A percentile compares a stretch with the other conserved stretches of the same genome.
Evolutionary conservation across 441 rosid species (phyloP).

Genomic region (Eugenia klotzschiana): DNA sequence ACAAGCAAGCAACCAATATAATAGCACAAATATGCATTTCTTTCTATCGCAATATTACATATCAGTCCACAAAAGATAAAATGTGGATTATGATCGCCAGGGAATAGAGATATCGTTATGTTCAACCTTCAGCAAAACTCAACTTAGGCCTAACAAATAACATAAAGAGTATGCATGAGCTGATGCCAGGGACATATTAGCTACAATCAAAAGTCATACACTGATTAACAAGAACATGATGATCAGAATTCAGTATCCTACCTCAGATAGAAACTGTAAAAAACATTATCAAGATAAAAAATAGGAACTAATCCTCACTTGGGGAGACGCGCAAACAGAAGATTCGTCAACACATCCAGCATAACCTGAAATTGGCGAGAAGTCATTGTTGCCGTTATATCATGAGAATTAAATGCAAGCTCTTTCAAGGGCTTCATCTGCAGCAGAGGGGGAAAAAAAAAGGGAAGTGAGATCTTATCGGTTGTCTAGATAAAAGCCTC

Average conservation of each 20-base stretch:
- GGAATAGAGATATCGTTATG: neutral
- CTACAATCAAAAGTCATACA: neutral
- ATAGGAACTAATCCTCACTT: constrained; percentile 48
- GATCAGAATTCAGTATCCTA: neutral
- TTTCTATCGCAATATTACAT: neutral
- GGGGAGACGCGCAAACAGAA: constrained; percentile 96
- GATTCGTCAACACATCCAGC: constrained; percentile 94
- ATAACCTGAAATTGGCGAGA: constrained; percentile 98
- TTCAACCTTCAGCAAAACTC: neutral
- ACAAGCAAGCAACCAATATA: neutral
- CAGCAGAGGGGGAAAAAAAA: constrained; percentile 4
- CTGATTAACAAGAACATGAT: neutral
- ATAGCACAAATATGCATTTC: neutral
- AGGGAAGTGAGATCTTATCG: neutral
- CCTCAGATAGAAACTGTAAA: neutral
- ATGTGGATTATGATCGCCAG: neutral
- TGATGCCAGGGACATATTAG: neutral
- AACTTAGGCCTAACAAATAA: neutral
- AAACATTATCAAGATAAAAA: neutral
- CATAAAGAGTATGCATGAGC: neutral
- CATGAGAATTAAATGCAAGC: constrained; percentile 73
- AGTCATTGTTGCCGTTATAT: constrained; percentile 94
- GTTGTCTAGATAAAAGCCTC: neutral
- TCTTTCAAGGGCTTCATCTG: constrained; percentile 99
- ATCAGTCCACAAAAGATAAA: neutral